Percentiles rank a stretch among this genome's conserved stretches.
Evolutionary conservation across 1,284 basidiomycete genomes (phyloP).

Genomic region (Rhodotorula glutinis): DNA sequence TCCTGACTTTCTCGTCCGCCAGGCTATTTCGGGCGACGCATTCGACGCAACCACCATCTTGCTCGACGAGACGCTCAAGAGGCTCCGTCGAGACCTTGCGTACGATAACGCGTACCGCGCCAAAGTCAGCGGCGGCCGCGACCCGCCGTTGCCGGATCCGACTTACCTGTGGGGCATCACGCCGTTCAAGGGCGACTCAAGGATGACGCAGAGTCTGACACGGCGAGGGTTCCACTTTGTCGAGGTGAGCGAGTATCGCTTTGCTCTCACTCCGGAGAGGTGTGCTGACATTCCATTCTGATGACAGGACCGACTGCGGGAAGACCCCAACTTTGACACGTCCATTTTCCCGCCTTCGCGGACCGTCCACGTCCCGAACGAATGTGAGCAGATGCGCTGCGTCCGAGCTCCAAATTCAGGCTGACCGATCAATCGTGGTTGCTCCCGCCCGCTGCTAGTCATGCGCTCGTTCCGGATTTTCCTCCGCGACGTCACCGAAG

Average conservation of each 20-base stretch:
- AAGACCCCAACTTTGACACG: constrained; percentile 13
- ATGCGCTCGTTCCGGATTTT: constrained; percentile 26
- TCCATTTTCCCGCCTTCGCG: constrained; percentile 21
- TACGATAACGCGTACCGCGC: constrained; percentile 13
- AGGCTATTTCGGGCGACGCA: constrained; percentile 22
- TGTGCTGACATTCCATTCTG: too few relatives aligned
- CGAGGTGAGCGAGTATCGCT: not conserved
- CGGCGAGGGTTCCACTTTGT: constrained; percentile 17
- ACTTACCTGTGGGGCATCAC: constrained; percentile 24
- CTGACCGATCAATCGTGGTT: not conserved
- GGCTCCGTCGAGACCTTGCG: constrained; percentile 7
- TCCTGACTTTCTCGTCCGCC: too few relatives aligned
- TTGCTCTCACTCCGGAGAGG: not conserved
- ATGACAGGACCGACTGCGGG: constrained; percentile 18
- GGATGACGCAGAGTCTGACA: constrained; percentile 25
- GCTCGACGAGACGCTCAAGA: constrained; percentile 16
- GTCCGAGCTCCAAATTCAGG: too few relatives aligned
- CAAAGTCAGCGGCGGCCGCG: constrained; percentile 1
- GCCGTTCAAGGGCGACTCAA: constrained; percentile 25
- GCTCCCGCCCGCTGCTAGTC: constrained; percentile 6
- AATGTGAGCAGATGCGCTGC: constrained; percentile 4
- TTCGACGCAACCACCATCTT: constrained; percentile 28
- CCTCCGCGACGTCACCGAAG: constrained; percentile 17
- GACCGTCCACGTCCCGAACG: constrained; percentile 21
- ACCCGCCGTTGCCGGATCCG: constrained; percentile 13